Percentiles rank a stretch among this genome's conserved stretches.
These are phyloP conservation scores for Trametes elegans DNA, from an alignment of 768 basidiomycete genomes.

Conservation along the genomic window DNA sequence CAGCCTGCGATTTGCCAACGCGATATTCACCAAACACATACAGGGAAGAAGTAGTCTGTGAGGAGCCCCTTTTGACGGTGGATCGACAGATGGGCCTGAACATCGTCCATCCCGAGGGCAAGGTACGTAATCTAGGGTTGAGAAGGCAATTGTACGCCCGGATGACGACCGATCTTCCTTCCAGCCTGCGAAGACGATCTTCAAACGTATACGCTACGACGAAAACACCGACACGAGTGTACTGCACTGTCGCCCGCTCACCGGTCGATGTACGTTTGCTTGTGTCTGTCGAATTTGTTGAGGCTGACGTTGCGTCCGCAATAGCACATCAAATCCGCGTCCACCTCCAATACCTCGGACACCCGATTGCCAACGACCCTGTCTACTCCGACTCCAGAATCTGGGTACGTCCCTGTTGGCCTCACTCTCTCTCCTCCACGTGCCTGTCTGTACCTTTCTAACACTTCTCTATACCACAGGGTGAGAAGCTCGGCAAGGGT, in stretches of 20 bases:
- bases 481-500: slow-evolving; percentile 67
- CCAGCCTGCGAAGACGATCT: slow-evolving; percentile 86
- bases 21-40: neutral
- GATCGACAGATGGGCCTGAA: slow-evolving; percentile 98
- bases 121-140: slow-evolving; percentile 45
- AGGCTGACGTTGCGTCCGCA: slow-evolving; percentile 6
- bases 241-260: slow-evolving; percentile 83
- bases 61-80: slow-evolving; percentile 84
- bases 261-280: slow-evolving; percentile 78
- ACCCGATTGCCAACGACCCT: slow-evolving; percentile 94
- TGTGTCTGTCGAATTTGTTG: neutral
- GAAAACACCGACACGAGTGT: slow-evolving; percentile 78
- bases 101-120: slow-evolving; percentile 92
- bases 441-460: neutral
- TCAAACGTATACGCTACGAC: slow-evolving; percentile 82
- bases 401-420: slow-evolving; percentile 50
- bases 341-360: slow-evolving; percentile 91
- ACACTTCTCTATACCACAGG: slow-evolving; percentile 41
- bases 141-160: no score
- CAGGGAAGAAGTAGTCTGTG: slow-evolving; percentile 80
- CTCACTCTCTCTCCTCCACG: neutral
- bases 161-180: neutral
- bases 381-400: slow-evolving; percentile 81
- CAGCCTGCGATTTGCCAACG: neutral
- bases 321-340: slow-evolving; percentile 98